A percentile compares a stretch with the other conserved stretches of the same genome.
These are phyloP conservation scores for Aspergillus sergii DNA, from an alignment of 2,329 filamentous ascomycete genomes.

Conservation along the genomic window DNA sequence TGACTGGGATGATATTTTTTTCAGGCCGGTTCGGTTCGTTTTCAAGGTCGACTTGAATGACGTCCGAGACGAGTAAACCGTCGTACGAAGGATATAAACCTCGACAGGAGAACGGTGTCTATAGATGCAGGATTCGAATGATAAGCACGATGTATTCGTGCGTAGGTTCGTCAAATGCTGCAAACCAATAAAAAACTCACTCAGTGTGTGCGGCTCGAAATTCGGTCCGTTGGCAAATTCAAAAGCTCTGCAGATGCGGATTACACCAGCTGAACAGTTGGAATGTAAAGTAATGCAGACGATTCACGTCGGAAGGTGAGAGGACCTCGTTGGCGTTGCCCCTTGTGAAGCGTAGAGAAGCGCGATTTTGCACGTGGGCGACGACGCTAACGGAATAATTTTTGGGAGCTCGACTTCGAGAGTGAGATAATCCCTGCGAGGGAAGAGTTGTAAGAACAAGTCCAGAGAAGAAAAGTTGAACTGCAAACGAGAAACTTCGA, in stretches of 20 bases:
- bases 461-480: conserved; percentile 6
- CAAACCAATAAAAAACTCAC: conserved; percentile 13
- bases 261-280: conserved; percentile 8
- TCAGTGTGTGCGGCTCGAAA: conserved; percentile 16
- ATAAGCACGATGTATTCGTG: not conserved
- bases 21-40: conserved; percentile 5
- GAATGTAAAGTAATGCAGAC: not conserved
- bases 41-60: conserved; percentile 14
- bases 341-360: conserved; percentile 25
- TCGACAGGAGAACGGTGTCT: conserved; percentile 8
- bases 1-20: conserved; percentile 7
- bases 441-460: conserved; percentile 16
- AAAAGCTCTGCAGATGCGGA: conserved; percentile 11
- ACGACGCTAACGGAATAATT: conserved; percentile 13
- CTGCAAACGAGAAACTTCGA: conserved; percentile 22
- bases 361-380: conserved; percentile 33
- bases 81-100: not conserved
- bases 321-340: conserved; percentile 17
- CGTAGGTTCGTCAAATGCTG: conserved; percentile 7
- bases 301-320: conserved; percentile 9
- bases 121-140: not conserved
- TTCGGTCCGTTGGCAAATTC: conserved; percentile 18
- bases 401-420: not conserved
- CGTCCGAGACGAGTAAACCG: conserved; percentile 17
- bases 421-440: conserved; percentile 15